A percentile compares a stretch with the other conserved stretches of the same genome.
Evolutionary conservation across 805 yeast species (phyloP).

Genomic region (Barnettozyma botsteinii): DNA sequence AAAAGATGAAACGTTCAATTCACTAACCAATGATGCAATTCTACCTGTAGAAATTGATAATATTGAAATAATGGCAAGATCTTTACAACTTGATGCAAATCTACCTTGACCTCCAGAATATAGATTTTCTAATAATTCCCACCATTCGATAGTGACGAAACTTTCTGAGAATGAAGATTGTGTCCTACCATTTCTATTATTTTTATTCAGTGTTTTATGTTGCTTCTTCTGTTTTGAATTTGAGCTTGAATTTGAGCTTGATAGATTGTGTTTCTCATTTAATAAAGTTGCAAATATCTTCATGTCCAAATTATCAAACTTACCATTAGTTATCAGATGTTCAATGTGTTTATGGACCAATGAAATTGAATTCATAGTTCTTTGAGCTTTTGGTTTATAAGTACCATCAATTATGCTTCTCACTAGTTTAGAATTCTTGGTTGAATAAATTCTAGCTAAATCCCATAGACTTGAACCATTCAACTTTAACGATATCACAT

Average conservation of each 20-base stretch:
- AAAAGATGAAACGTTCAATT: slow-evolving; percentile 39
- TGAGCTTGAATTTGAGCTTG: not conserved
- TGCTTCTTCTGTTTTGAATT: not conserved
- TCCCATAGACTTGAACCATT: slow-evolving; percentile 62
- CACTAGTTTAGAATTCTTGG: slow-evolving; percentile 37
- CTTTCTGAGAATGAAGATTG: slow-evolving; percentile 39
- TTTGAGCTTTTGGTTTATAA: slow-evolving; percentile 22
- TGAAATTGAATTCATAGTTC: slow-evolving; percentile 29
- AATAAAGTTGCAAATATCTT: slow-evolving; percentile 14
- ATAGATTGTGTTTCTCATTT: slow-evolving; percentile 4
- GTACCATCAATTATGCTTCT: slow-evolving; percentile 53
- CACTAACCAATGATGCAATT: slow-evolving; percentile 34
- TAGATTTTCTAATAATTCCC: slow-evolving; percentile 50
- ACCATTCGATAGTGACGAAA: slow-evolving; percentile 53
- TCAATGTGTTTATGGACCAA: slow-evolving; percentile 50
- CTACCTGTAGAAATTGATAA: slow-evolving; percentile 19
- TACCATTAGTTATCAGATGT: slow-evolving; percentile 31
- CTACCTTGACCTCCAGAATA: slow-evolving; percentile 94
- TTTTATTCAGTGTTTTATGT: not conserved
- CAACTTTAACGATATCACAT: slow-evolving; percentile 51
- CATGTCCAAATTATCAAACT: slow-evolving; percentile 18
- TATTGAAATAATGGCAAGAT: slow-evolving; percentile 48
- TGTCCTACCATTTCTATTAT: slow-evolving; percentile 1
- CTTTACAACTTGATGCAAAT: slow-evolving; percentile 35
- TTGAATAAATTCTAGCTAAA: slow-evolving; percentile 49